Evolutionary conservation across 441 rosid species (phyloP), one percentile per base, ranked within the genome.

Genomic region (Populus hybrid): DNA sequence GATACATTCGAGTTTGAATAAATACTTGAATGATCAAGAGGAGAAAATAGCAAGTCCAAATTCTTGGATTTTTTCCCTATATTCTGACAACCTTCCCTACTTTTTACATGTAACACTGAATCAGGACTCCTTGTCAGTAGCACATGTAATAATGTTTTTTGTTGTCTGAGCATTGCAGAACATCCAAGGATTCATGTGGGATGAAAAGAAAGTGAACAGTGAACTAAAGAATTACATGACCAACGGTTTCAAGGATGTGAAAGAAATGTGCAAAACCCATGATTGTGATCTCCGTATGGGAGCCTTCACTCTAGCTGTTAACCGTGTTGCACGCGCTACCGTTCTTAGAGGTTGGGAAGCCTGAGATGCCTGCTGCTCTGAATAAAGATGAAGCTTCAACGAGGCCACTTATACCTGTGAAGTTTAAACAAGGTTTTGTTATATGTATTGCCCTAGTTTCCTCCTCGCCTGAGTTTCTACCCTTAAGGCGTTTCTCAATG

Each of bases 151-250:
- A 1, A 46, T 46, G 57, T 14, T 14, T 46, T 34, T 42, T 4
- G 6, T 8, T 23, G 35, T 21, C 9, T 68, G 42, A 71, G 14
- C 57, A 7, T 73, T 75, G 85, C 90, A 93, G 95, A 95, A 93
- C 89, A 95, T 95, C 54, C 98, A 95, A 88, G 99, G 99, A 63
- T 93, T 95, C 87, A 88, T 93, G 99, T 95, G 99, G 99, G 95
- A 92, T 73, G 99, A 92, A 82, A 95, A 95, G 73, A 95, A 93
- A 82, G 98, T 93, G 84, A 93, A 93, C 82, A 38, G 73, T 35
- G 95, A 91, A 82, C 89, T 95, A 20, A 84, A 84, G 83, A 91
- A 85, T 82, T 95, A 93, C 84, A 95, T 95, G 99, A 95, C 88
- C 57, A 85, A 74, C 80, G 97, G 93, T 57, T 91, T 92, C 54